A percentile compares a stretch with the other conserved stretches of the same genome.
Conservation (phyloP, 192 early-diverging fungal genomes). For the Gamsiella multidivaricata region DNA sequence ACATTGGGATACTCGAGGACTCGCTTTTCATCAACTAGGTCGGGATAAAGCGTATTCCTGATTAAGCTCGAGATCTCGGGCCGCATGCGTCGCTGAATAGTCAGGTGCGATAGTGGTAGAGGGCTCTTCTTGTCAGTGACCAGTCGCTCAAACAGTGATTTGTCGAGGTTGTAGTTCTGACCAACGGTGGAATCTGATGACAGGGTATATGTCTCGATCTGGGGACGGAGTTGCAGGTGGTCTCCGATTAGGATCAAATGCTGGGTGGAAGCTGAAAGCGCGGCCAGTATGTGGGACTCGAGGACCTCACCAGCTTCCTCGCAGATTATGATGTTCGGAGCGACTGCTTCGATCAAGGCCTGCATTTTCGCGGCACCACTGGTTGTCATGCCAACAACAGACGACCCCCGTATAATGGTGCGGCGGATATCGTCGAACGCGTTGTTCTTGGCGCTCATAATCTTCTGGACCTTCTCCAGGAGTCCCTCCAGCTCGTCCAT, state of each 20-base stretch:
- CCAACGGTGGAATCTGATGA: conserved; percentile 54
- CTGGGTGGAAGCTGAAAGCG: conserved; percentile 58
- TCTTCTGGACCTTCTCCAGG: conserved; percentile 12
- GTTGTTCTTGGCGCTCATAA: conserved; percentile 5
- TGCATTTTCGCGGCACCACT: conserved; percentile 67
- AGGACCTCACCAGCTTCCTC: conserved; percentile 72
- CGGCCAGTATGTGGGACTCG: conserved; percentile 64
- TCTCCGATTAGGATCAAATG: conserved; percentile 70
- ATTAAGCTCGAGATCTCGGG: conserved; percentile 62
- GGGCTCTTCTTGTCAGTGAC: conserved; percentile 39
- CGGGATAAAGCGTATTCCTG: conserved; percentile 57
- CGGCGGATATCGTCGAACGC: conserved; percentile 50
- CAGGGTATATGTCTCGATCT: conserved; percentile 36
- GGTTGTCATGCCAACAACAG: conserved; percentile 71
- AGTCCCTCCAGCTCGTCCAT: conserved; percentile 24
- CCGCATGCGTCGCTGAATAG: conserved; percentile 64
- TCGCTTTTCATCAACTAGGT: conserved; percentile 52
- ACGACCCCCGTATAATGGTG: conserved; percentile 30
- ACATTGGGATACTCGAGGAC: conserved; percentile 47
- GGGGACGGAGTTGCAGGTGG: conserved; percentile 50
- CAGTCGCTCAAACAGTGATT: conserved; percentile 65
- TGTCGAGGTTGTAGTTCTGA: conserved; percentile 54
- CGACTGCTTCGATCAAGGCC: conserved; percentile 50
- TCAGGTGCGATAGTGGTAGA: conserved; percentile 55
- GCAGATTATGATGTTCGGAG: conserved; percentile 63